phyloP scores from a whole-genome alignment of 2,329 filamentous ascomycete species.

The Colletotrichum chlorophyti region DNA sequence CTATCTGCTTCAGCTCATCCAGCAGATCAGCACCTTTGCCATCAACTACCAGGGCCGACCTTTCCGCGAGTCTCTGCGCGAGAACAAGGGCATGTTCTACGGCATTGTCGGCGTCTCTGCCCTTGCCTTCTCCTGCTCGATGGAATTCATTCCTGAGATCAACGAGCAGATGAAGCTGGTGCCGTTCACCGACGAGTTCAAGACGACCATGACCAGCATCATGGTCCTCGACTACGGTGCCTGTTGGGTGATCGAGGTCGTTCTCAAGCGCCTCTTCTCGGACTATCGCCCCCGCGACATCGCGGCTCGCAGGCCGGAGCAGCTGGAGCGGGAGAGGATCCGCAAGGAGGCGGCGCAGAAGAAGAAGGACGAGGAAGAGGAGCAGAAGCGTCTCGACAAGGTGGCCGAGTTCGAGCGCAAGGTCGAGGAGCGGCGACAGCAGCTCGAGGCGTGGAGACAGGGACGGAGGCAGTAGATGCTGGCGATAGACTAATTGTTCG shows the following conservation, averaged over 20 bases:
- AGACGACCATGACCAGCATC: conserved; percentile 78
- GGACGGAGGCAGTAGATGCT: conserved; percentile 36
- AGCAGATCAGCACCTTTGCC: conserved; percentile 98
- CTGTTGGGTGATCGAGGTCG: conserved; percentile 88
- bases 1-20: conserved; percentile 96
- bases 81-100: conserved; percentile 98
- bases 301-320: conserved; percentile 83
- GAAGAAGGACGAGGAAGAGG: conserved; percentile 57
- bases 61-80: conserved; percentile 93
- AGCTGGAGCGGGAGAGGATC: conserved; percentile 77
- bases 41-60: conserved; percentile 99
- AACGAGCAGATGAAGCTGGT: conserved; percentile 94
- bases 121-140: conserved; percentile 92
- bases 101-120: conserved; percentile 88
- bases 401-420: conserved; percentile 66
- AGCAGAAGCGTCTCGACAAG: conserved; percentile 59
- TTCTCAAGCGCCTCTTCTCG: conserved; percentile 84
- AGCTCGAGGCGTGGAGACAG: conserved; percentile 54
- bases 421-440: conserved; percentile 56
- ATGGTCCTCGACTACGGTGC: conserved; percentile 90
- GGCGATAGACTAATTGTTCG: conserved; percentile 7
- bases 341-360: conserved; percentile 67
- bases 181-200: conserved; percentile 88
- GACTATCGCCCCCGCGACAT: conserved; percentile 96
- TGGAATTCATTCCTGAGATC: conserved; percentile 93